Conservation (phyloP, 345 rosid species). For the Clarkia xantiana region DNA sequence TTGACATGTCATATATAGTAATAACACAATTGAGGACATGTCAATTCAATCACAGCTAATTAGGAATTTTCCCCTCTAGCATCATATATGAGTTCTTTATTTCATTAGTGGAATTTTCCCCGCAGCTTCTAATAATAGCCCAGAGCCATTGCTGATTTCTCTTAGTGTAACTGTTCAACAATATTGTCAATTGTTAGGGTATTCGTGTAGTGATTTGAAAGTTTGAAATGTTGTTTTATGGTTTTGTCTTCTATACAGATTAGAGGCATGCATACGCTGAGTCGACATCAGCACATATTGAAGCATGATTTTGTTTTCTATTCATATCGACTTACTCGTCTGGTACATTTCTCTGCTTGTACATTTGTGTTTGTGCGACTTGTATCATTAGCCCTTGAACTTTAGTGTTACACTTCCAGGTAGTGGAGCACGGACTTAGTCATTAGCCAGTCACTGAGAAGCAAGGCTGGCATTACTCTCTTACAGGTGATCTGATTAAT, state of each 20-base stretch:
- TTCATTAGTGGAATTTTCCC: too few relatives aligned
- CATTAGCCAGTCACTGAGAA: slow-evolving; percentile 93
- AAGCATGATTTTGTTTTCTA: slow-evolving; percentile 98
- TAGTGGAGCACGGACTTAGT: slow-evolving; percentile 96
- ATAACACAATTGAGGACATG: too few relatives aligned
- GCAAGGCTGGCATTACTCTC: slow-evolving; percentile 87
- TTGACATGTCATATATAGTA: too few relatives aligned
- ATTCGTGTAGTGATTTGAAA: too few relatives aligned
- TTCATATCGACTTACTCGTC: slow-evolving; percentile 87
- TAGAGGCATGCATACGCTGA: slow-evolving; percentile 98
- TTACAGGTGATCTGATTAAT: slow-evolving; percentile 49
- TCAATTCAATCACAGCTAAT: too few relatives aligned
- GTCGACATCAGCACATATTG: slow-evolving; percentile 81
- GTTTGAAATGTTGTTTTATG: too few relatives aligned
- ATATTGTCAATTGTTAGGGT: too few relatives aligned
- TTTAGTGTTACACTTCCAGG: slow-evolving; percentile 36
- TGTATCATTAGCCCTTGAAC: slow-evolving; percentile 5
- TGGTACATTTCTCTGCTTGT: slow-evolving; percentile 33
- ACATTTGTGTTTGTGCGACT: background rate
- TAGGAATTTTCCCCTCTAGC: too few relatives aligned
- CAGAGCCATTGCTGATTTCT: too few relatives aligned
- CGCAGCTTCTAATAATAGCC: too few relatives aligned
- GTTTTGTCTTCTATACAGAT: slow-evolving; percentile 75
- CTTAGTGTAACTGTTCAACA: too few relatives aligned
- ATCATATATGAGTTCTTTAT: too few relatives aligned